Percentiles rank a stretch among this genome's conserved stretches.
Evolutionary conservation across 1,139 yeast species (phyloP).

Genomic region (Kodamaea plutei): DNA sequence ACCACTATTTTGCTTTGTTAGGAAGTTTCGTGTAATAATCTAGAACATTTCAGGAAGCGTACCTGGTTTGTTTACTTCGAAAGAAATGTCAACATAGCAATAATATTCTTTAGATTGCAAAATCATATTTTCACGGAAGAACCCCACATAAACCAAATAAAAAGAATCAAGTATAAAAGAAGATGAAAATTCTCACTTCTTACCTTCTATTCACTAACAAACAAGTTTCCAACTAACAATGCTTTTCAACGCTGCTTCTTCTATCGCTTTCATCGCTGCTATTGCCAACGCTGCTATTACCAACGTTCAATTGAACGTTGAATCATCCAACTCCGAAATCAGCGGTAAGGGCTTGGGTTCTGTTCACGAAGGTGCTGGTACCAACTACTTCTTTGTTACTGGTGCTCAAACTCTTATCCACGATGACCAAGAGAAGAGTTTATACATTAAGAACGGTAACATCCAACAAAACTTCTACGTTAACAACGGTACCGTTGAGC

Average conservation of each 20-base stretch:
- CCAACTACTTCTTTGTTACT: conserved; percentile 14
- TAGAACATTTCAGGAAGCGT: no score
- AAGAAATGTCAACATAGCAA: no score
- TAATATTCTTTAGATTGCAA: no score
- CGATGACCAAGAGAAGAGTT: not conserved
- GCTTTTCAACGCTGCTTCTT: not conserved
- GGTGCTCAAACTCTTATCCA: conserved; percentile 1
- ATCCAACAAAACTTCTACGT: not conserved
- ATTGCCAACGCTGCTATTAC: conserved; percentile 3
- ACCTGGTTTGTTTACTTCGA: no score
- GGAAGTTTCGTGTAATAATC: no score
- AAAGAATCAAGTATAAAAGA: no score
- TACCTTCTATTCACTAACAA: no score
- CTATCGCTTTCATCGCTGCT: conserved; percentile 3
- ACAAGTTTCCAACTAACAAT: conserved; percentile 2
- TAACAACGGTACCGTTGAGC: conserved; percentile 11
- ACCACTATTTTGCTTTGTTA: no score
- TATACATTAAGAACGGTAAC: not conserved
- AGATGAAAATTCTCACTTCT: no score
- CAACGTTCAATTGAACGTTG: conserved; percentile 4
- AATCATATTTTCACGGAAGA: no score
- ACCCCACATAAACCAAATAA: no score
- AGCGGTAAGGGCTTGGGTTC: conserved; percentile 11
- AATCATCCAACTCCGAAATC: conserved; percentile 9
- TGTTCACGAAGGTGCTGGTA: conserved; percentile 19